Base-by-base conservation (phyloP, 1,139 yeast genomes). In the Casaregolazyma suthepensis region DNA sequence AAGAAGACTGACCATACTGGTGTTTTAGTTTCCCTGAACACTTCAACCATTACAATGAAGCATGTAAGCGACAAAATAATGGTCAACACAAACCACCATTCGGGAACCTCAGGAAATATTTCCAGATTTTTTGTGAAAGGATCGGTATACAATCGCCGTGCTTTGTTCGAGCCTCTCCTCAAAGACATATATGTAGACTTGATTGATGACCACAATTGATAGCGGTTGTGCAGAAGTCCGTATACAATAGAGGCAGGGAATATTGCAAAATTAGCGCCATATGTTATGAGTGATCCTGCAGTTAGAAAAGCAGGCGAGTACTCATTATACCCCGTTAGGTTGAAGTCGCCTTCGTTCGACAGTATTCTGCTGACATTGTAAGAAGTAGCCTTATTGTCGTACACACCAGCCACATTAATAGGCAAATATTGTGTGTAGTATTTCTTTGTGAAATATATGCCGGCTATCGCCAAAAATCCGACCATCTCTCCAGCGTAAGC, bases 1-100 rank as follows among this genome's bases (percentile, higher is more conserved):
- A 82, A 78, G 71, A 81, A 79, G 35, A 82, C 70, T 52, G 80
- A 78, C 81, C 81, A 77, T 13, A 75, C 75, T 5, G 79, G 79
- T 15, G 79, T 75, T 53, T 75, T 75, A 19, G 79, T 63, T 59
- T 7, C 45, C 18, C 65, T 72, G 66, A 75, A 56, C 78, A 78
- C 60, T 57, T 76, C 64, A 22, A 80, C 73, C 62, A 52, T 43
- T 20, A 75, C 65, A 48, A 79, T 69, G 10, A 77, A 82, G 52
- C 79, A 66, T 2, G 70, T 70, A 20, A 78, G 66, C 22, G 80
- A 72, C 20, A 74, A 59, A 5, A 73, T 55, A 54, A 79, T 75
- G 13, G 77, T 73, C 50, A 73, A 59, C 1, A 63, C 58, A 60
- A 70, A 81, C 82, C 82, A 78, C 84, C 83, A 79, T 56, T 75